Percentiles rank a stretch among this genome's conserved stretches.
Evolutionary conservation across 495 filamentous ascomycete species (phyloP).

Genomic region (Beverwykella pulmonaria): DNA sequence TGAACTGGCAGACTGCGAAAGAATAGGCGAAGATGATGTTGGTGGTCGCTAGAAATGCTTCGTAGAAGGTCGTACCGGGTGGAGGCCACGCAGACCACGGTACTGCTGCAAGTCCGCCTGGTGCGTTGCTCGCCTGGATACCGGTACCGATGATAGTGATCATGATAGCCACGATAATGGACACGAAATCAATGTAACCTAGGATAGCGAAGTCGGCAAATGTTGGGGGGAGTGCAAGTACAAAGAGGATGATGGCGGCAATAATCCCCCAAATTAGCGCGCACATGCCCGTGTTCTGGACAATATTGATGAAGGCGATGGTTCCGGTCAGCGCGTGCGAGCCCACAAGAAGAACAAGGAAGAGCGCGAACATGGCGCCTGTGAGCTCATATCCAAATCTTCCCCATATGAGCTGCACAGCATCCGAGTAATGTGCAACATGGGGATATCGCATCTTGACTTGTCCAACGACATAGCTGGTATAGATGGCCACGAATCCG

Average conservation of each 20-base stretch:
- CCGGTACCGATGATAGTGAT: slow-evolving; percentile 64
- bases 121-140: slow-evolving; percentile 27
- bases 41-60: slow-evolving; percentile 61
- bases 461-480: slow-evolving; percentile 76
- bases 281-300: slow-evolving; percentile 30
- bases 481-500: slow-evolving; percentile 73
- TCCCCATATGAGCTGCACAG: slow-evolving; percentile 64
- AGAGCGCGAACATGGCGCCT: slow-evolving; percentile 35
- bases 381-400: slow-evolving; percentile 35
- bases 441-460: slow-evolving; percentile 73
- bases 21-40: slow-evolving; percentile 79
- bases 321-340: slow-evolving; percentile 39
- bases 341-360: slow-evolving; percentile 36
- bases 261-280: slow-evolving; percentile 38
- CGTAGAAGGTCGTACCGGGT: slow-evolving; percentile 28
- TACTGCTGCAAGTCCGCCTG: slow-evolving; percentile 44
- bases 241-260: slow-evolving; percentile 36
- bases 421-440: slow-evolving; percentile 72
- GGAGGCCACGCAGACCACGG: slow-evolving; percentile 40
- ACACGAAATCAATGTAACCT: slow-evolving; percentile 60
- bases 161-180: slow-evolving; percentile 66
- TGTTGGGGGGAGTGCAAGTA: slow-evolving; percentile 44
- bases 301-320: slow-evolving; percentile 39
- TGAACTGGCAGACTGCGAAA: slow-evolving; percentile 74
- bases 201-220: slow-evolving; percentile 48